A percentile compares a stretch with the other conserved stretches of the same genome.
Conservation (phyloP, 1,284 basidiomycete genomes). For the Ceratobasidium sp. region DNA sequence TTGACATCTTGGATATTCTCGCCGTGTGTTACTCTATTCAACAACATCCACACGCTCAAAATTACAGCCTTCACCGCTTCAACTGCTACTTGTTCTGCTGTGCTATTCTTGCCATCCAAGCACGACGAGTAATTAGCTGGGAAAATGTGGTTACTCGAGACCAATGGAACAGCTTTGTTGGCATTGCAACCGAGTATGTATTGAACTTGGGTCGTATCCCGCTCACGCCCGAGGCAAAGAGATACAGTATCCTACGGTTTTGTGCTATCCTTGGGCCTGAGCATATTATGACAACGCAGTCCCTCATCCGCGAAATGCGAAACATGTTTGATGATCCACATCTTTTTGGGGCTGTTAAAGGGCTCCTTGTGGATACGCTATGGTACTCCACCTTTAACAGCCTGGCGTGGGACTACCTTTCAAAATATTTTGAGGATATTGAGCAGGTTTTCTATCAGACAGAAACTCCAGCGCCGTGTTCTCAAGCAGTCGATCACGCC, state of each 20-base stretch:
- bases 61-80: conserved; percentile 13
- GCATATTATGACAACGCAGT: too few species aligned
- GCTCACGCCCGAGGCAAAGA: background rate
- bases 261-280: background rate
- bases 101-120: background rate
- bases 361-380: too few species aligned
- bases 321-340: too few species aligned
- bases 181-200: background rate
- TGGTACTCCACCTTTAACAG: too few species aligned
- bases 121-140: background rate
- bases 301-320: too few species aligned
- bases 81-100: conserved; percentile 42
- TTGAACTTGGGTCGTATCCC: background rate
- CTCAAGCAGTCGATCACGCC: too few species aligned
- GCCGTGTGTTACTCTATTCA: conserved; percentile 14
- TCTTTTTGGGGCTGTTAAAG: too few species aligned
- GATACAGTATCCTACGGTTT: background rate
- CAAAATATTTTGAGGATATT: too few species aligned
- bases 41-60: background rate
- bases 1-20: conserved; percentile 22
- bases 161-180: background rate
- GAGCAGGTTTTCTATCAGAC: too few species aligned
- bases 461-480: too few species aligned
- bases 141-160: background rate
- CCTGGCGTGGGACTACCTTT: too few species aligned